Evolutionary conservation across 2,329 filamentous ascomycete species (phyloP).

Genomic region (Fusarium pininemorale): DNA sequence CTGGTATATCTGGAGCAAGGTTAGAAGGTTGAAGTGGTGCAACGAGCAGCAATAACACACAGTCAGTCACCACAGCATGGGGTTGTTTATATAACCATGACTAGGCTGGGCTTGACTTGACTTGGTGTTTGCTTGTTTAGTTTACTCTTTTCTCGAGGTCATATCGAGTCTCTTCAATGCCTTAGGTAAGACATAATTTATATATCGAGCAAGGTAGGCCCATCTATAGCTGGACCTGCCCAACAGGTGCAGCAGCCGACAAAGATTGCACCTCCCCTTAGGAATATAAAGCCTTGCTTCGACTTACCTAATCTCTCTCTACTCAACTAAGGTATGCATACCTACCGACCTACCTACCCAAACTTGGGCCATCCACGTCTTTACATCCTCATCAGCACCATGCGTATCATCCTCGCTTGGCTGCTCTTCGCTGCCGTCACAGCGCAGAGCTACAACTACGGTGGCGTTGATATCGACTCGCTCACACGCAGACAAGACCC

Average conservation of each 20-base stretch:
- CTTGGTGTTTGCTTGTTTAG: neutral
- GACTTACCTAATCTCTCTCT: neutral
- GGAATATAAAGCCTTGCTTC: neutral
- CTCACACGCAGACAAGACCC: conserved; percentile 53
- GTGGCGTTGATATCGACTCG: conserved; percentile 55
- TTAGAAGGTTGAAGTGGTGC: neutral
- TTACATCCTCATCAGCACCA: neutral
- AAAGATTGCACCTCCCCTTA: neutral
- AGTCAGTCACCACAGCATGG: neutral
- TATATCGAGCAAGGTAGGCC: neutral
- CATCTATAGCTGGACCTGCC: neutral
- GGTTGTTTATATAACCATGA: neutral
- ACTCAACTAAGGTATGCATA: neutral
- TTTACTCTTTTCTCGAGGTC: neutral
- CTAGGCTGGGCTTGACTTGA: neutral
- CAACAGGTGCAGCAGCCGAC: neutral
- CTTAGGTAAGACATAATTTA: neutral
- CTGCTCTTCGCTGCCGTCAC: conserved; percentile 19
- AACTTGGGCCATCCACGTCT: neutral
- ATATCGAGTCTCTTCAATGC: neutral
- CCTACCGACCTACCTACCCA: too few species aligned
- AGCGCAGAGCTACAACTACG: conserved; percentile 60
- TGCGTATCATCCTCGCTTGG: conserved; percentile 21
- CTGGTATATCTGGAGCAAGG: neutral
- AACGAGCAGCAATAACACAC: neutral